Percentiles rank a stretch among this genome's conserved stretches.
These are phyloP conservation scores for Fusarium sp. DNA, from an alignment of 2,329 filamentous ascomycete species.

Conservation along the genomic window DNA sequence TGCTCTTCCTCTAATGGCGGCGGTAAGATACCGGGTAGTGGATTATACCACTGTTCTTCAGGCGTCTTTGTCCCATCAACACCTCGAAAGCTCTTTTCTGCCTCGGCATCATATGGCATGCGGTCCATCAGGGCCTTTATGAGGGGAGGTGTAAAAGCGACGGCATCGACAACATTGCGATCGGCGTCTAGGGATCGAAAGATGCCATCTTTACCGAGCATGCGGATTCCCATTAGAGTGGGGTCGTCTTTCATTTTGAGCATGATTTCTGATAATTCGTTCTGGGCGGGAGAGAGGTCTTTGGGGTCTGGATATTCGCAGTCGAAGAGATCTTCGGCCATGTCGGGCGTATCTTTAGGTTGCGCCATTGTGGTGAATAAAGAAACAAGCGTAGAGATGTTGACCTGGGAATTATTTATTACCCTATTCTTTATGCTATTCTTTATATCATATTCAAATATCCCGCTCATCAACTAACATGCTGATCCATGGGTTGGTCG, in stretches of 20 bases:
- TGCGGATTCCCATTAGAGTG: slow-evolving; percentile 5
- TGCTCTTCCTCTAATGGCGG: neutral
- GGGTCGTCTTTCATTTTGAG: neutral
- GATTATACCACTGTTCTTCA: slow-evolving; percentile 6
- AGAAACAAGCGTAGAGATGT: neutral
- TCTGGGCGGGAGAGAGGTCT: neutral
- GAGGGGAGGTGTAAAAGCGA: slow-evolving; percentile 1
- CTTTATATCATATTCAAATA: neutral
- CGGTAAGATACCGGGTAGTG: neutral
- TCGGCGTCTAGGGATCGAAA: slow-evolving; percentile 27
- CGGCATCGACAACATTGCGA: slow-evolving; percentile 28
- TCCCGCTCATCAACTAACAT: neutral
- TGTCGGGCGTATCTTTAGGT: neutral
- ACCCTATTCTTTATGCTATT: neutral
- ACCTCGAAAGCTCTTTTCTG: slow-evolving; percentile 9
- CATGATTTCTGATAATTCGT: neutral
- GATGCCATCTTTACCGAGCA: slow-evolving; percentile 28
- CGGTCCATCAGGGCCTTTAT: slow-evolving; percentile 32
- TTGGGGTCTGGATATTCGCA: neutral
- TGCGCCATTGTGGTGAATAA: neutral
- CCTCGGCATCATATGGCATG: slow-evolving; percentile 6
- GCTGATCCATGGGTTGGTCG: neutral
- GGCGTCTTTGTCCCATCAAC: slow-evolving; percentile 46
- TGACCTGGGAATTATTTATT: neutral
- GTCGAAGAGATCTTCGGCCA: neutral